Evolutionary conservation across 129 eudicot species (phyloP).

Genomic region (Daucus carota): DH1_v3.0 NC_030386.2:30013501-30014000

Average conservation of each 20-base stretch:
- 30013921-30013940: conserved; percentile 25
- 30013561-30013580: conserved; percentile 31
- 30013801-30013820: conserved; percentile 22
- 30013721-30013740: conserved; percentile 35
- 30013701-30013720: conserved; percentile 29
- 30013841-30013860: conserved; percentile 35
- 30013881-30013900: conserved; percentile 31
- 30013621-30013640: conserved; percentile 19
- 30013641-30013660: conserved; percentile 26
- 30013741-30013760: conserved; percentile 20
- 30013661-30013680: conserved; percentile 22
- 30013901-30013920: conserved; percentile 23
- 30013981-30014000: conserved; percentile 30
- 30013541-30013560: not conserved
- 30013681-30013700: conserved; percentile 20
- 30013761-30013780: conserved; percentile 29
- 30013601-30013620: conserved; percentile 25
- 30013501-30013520: not conserved
- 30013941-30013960: conserved; percentile 30
- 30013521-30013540: not conserved
- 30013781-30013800: conserved; percentile 24
- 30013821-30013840: conserved; percentile 29
- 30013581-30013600: conserved; percentile 39
- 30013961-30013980: conserved; percentile 24
- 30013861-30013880: conserved; percentile 24